Percentiles rank a stretch among this genome's conserved stretches.
Evolutionary conservation across 2,329 filamentous ascomycete genomes (phyloP).

Genomic region (Epichloe baconii): DNA sequence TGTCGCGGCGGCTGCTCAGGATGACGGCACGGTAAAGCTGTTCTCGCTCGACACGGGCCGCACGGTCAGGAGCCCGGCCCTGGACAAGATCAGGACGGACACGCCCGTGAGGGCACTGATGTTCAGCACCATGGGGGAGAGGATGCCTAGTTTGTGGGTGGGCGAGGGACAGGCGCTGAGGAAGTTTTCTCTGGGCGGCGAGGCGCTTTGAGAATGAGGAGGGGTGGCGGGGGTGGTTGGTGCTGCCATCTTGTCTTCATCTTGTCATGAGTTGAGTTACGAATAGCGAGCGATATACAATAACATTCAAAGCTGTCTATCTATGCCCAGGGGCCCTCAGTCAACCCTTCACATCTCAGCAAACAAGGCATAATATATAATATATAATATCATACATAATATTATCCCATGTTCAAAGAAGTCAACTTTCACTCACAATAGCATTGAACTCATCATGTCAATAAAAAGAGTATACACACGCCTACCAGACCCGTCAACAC

Average conservation of each 20-base stretch:
- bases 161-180: constrained; percentile 23
- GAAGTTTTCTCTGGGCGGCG: constrained; percentile 31
- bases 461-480: not conserved
- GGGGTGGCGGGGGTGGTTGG: too few relatives aligned
- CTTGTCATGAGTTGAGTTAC: too few relatives aligned
- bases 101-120: constrained; percentile 28
- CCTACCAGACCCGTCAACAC: too few relatives aligned
- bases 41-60: constrained; percentile 36
- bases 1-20: constrained; percentile 40
- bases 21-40: constrained; percentile 32
- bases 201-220: constrained; percentile 20
- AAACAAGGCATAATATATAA: too few relatives aligned
- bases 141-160: constrained; percentile 33
- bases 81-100: constrained; percentile 13
- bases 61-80: constrained; percentile 16
- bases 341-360: too few relatives aligned
- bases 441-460: not conserved
- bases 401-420: too few relatives aligned
- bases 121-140: constrained; percentile 34
- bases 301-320: too few relatives aligned
- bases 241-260: too few relatives aligned
- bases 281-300: too few relatives aligned
- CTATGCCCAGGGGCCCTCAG: too few relatives aligned
- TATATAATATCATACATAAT: too few relatives aligned
- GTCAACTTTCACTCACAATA: not conserved